phyloP scores from a whole-genome alignment of 805 yeast species.

The Candida ulmi region DNA sequence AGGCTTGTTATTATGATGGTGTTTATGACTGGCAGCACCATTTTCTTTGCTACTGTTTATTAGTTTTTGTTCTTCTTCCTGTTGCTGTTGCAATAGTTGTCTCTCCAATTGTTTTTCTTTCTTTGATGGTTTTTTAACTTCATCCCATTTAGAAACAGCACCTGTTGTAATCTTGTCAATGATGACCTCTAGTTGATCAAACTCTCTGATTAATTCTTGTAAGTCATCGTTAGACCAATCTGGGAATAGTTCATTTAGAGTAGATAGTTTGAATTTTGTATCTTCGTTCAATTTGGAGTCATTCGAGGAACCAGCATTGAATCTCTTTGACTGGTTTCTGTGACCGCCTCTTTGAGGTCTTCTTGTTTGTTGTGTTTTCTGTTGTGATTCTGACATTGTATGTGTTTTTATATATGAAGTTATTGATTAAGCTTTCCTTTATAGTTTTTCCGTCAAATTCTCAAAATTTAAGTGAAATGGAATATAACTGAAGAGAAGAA shows the following conservation, averaged over 20 bases:
- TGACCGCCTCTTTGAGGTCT: constrained; percentile 26
- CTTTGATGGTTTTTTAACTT: constrained; percentile 65
- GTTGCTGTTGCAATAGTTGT: constrained; percentile 11
- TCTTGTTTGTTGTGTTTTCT: constrained; percentile 10
- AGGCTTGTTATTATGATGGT: constrained; percentile 12
- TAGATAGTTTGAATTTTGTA: constrained; percentile 36
- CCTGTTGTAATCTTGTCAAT: constrained; percentile 88
- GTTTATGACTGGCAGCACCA: constrained; percentile 9
- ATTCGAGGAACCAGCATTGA: constrained; percentile 20
- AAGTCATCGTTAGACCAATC: constrained; percentile 92
- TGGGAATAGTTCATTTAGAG: constrained; percentile 83
- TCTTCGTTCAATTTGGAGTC: constrained; percentile 25
- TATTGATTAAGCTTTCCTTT: too few species aligned
- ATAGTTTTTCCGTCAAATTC: too few species aligned
- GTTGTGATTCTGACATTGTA: constrained; percentile 1
- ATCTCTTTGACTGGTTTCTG: constrained; percentile 44
- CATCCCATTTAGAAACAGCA: constrained; percentile 90
- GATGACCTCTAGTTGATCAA: constrained; percentile 70
- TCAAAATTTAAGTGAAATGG: too few species aligned
- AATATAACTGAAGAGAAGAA: too few species aligned
- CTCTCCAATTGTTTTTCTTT: constrained; percentile 41
- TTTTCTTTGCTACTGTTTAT: constrained; percentile 14
- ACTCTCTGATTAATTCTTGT: constrained; percentile 66
- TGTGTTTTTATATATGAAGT: background rate
- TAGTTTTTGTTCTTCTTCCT: constrained; percentile 17